A percentile compares a stretch with the other conserved stretches of the same genome.
These are phyloP conservation scores for Verticillium longisporum DNA, from an alignment of 2,329 filamentous ascomycete genomes.

Conservation along the genomic window DNA sequence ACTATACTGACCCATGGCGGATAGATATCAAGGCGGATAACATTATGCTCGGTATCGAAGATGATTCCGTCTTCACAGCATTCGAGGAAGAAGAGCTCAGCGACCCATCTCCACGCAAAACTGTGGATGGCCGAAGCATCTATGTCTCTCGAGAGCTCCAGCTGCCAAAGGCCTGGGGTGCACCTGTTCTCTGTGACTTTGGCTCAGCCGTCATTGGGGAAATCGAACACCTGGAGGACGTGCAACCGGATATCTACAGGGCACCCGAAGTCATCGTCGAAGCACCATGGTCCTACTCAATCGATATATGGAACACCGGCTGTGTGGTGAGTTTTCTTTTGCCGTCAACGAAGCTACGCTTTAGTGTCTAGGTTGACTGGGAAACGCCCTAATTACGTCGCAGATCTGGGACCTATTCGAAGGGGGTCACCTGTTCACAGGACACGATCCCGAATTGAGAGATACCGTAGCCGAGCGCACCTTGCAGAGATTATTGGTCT, in stretches of 20 bases:
- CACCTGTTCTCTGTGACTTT: slow-evolving; percentile 40
- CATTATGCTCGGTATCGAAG: slow-evolving; percentile 29
- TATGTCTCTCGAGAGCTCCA: slow-evolving; percentile 33
- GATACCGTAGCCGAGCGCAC: slow-evolving; percentile 35
- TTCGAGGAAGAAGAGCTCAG: slow-evolving; percentile 32
- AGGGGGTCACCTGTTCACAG: slow-evolving; percentile 34
- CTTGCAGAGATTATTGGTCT: slow-evolving; percentile 40
- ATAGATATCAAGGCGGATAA: slow-evolving; percentile 26
- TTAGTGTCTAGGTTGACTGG: background rate
- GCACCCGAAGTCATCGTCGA: slow-evolving; percentile 39
- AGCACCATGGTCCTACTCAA: slow-evolving; percentile 34
- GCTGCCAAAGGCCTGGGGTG: slow-evolving; percentile 22
- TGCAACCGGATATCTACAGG: slow-evolving; percentile 33
- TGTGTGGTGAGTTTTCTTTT: slow-evolving; percentile 2
- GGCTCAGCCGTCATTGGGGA: slow-evolving; percentile 34
- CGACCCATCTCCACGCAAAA: slow-evolving; percentile 33
- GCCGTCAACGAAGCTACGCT: background rate
- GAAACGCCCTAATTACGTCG: background rate
- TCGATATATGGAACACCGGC: slow-evolving; percentile 43
- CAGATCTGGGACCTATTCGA: slow-evolving; percentile 45
- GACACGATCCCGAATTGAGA: slow-evolving; percentile 28
- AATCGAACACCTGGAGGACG: slow-evolving; percentile 22
- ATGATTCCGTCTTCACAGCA: slow-evolving; percentile 27
- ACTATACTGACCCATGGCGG: background rate
- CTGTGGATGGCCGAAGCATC: slow-evolving; percentile 29